Conservation (phyloP, 345 rosid species). For the Eutrema heterophyllum region DNA sequence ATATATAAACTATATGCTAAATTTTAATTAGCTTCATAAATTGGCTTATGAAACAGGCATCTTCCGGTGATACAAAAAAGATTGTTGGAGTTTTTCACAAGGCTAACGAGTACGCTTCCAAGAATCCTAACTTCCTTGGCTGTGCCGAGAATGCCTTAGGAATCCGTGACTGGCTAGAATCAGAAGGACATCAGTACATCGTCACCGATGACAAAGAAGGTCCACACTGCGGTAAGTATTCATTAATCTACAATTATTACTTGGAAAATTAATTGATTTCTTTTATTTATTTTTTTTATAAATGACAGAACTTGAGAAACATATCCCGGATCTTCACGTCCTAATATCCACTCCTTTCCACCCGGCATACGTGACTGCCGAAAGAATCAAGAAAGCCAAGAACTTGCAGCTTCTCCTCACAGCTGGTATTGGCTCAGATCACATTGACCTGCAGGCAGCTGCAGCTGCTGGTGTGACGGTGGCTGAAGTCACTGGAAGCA, state of each 20-base stretch:
- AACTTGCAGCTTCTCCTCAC: constrained; percentile 85
- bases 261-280: too few relatives aligned
- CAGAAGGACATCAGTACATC: constrained; percentile 79
- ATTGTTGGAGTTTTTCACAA: constrained; percentile 97
- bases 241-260: neutral
- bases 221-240: constrained; percentile 52
- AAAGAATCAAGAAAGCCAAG: constrained; percentile 89
- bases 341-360: constrained; percentile 91
- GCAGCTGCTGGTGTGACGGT: constrained; percentile 87
- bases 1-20: too few relatives aligned
- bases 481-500: constrained; percentile 95
- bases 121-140: constrained; percentile 77
- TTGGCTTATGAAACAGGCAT: constrained; percentile 43
- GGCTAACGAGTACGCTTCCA: constrained; percentile 65
- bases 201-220: constrained; percentile 97
- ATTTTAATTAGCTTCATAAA: neutral
- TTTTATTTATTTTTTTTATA: neutral
- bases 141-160: constrained; percentile 76
- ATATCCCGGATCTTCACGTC: constrained; percentile 78
- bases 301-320: constrained; percentile 74
- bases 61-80: constrained; percentile 67
- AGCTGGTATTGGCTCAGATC: constrained; percentile 95
- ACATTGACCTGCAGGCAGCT: constrained; percentile 82
- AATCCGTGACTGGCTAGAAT: constrained; percentile 72
- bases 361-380: constrained; percentile 86